Percentiles rank a stretch among this genome's conserved stretches.
Evolutionary conservation across 2,329 filamentous ascomycete genomes (phyloP).

Genomic region (Apiospora kogelbergensis): DNA sequence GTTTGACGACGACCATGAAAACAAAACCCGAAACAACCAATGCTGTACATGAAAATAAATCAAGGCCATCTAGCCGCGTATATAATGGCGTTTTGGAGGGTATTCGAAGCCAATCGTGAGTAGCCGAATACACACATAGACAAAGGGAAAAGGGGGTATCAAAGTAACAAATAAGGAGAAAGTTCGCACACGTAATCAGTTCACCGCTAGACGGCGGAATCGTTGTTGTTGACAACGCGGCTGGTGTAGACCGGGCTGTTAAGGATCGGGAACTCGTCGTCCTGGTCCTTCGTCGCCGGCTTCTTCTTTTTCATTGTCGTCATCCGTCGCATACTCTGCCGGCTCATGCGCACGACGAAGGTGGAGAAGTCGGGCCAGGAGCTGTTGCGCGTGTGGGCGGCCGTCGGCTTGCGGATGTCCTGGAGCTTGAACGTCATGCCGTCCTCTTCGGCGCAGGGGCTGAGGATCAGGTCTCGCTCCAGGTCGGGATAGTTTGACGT

Average conservation of each 20-base stretch:
- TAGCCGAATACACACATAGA: background rate
- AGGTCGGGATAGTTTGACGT: background rate
- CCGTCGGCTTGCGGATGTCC: background rate
- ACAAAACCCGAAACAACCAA: background rate
- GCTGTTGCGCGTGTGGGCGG: background rate
- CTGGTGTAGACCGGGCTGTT: background rate
- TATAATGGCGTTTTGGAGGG: too few relatives aligned
- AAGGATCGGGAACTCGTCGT: background rate
- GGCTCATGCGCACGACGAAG: background rate
- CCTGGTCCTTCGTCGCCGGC: background rate
- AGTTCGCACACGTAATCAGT: background rate
- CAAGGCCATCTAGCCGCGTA: background rate
- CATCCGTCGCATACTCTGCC: background rate
- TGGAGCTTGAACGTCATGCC: constrained; percentile 1
- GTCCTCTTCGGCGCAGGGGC: background rate
- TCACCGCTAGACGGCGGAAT: background rate
- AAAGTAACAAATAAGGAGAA: background rate
- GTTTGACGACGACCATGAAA: background rate
- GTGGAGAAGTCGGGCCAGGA: background rate
- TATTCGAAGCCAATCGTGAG: background rate
- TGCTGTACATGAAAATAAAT: background rate
- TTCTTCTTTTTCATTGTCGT: background rate
- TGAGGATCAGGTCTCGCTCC: background rate
- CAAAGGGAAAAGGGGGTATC: background rate
- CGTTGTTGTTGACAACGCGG: background rate